Evolutionary conservation across 2,329 filamentous ascomycete species (phyloP), one percentile per base, ranked within the genome.

Genomic region (Fusarium sp.): DNA sequence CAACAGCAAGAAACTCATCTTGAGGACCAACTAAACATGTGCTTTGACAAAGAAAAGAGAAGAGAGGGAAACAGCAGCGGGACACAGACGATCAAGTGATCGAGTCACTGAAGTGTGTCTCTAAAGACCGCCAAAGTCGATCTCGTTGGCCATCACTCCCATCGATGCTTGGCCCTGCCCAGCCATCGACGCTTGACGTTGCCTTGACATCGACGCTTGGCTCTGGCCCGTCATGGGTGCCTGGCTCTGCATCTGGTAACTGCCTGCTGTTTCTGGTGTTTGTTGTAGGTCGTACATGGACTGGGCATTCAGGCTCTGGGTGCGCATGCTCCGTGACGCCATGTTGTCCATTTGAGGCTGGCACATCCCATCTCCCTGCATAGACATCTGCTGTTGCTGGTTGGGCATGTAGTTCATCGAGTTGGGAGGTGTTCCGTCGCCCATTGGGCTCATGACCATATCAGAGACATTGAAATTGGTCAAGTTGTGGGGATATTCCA

Each of bases 371-470:
- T 77, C 81, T 71, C 48, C 80, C 76, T 66, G 78, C 39, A 76
- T 82, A 34, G 80, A 72, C 2, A 80, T 64, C 18, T 78, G 79
- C 34, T 77, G 79, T 14, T 80, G 80, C 23, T 77, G 79, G 11
- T 71, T 73, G 27, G 72, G 73, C 1, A 81, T 67, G 7, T 72
- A 67, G 59, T 71, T 70, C 27, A 79, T 76, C 9, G 67, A 59
- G 20, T 62, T 78, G 9, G 77, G 23, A n/a, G 76, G 77, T 35
- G 70, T 52, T 6, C 73, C 43, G 11, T 77, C 79, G 34, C 84
- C 83, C 62, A 89, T 81, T 1, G 86, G 86, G 39, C 83, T 88
- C 83, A 90, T 88, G 43, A 88, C 84, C 80, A 90, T 87, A 9
- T 90, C 88, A 2, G 87, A 81, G 71, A 90, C 88, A 11, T 73